Conservation (phyloP, 306 rosid genomes). For the Boehmeria nivea region DNA sequence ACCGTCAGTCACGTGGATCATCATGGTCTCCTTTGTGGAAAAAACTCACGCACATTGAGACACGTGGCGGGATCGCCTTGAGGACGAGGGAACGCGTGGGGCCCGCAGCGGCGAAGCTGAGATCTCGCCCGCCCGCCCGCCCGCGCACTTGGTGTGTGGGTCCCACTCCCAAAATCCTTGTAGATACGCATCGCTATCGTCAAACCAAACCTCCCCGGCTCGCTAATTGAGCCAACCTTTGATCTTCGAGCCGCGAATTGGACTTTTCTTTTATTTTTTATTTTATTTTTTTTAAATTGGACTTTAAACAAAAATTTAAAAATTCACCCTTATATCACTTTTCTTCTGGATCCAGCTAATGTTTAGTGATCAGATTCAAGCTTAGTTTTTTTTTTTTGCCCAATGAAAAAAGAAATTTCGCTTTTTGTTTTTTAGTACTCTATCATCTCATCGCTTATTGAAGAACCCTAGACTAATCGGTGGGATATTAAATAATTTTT, state of each 20-base stretch:
- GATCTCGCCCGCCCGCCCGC: too few relatives aligned
- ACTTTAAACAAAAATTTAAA: too few relatives aligned
- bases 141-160: conserved; percentile 5
- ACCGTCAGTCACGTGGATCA: too few relatives aligned
- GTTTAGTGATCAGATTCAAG: too few relatives aligned
- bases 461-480: too few relatives aligned
- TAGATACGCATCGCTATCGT: conserved; percentile 9
- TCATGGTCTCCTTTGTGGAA: too few relatives aligned
- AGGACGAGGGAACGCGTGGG: background rate
- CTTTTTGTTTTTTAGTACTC: background rate
- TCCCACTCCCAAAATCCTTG: conserved; percentile 3
- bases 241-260: background rate
- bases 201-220: background rate
- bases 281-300: background rate
- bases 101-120: too few relatives aligned
- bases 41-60: background rate
- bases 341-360: conserved; percentile 6
- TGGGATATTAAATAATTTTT: too few relatives aligned
- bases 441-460: background rate
- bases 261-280: background rate
- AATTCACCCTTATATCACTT: background rate
- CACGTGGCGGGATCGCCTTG: background rate
- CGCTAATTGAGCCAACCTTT: background rate
- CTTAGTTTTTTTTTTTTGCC: too few relatives aligned
- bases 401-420: too few relatives aligned